These are phyloP conservation scores for Ichthyophonus hoferi DNA, from an alignment of 208 protist genomes.

Conservation along the genomic window DNA sequence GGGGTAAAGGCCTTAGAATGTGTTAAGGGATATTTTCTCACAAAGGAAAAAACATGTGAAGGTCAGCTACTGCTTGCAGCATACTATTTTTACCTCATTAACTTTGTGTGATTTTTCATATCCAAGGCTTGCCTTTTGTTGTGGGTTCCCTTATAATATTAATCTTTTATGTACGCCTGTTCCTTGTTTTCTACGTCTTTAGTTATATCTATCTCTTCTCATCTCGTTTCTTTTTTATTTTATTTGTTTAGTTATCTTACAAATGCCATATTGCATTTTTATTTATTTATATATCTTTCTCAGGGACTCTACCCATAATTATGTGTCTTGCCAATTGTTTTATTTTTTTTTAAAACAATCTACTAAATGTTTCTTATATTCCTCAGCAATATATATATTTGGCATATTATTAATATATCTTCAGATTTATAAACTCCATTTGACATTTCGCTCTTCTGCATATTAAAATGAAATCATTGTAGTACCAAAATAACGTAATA, in stretches of 20 bases:
- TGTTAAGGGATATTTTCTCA: neutral
- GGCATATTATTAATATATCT: neutral
- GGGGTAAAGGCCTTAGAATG: neutral
- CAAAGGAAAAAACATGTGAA: neutral
- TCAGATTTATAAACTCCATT: neutral
- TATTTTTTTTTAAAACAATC: neutral
- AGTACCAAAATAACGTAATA: too few relatives aligned
- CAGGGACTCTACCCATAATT: too few relatives aligned
- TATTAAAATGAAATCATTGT: neutral
- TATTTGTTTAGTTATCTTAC: neutral
- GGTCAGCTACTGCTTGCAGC: neutral
- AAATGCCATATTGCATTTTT: too few relatives aligned
- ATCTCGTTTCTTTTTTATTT: neutral
- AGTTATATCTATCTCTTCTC: too few relatives aligned
- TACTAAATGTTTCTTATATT: too few relatives aligned
- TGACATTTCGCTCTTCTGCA: neutral
- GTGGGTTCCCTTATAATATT: too few relatives aligned
- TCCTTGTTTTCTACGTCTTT: too few relatives aligned
- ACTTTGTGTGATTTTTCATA: too few relatives aligned
- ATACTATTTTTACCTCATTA: neutral
- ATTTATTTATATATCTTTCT: too few relatives aligned
- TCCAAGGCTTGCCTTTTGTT: too few relatives aligned
- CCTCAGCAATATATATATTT: neutral
- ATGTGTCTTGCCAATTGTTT: too few relatives aligned
- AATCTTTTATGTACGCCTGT: too few relatives aligned